phyloP scores from a whole-genome alignment of 2,329 filamentous ascomycete species.

The Aspergillus fischeri region DNA sequence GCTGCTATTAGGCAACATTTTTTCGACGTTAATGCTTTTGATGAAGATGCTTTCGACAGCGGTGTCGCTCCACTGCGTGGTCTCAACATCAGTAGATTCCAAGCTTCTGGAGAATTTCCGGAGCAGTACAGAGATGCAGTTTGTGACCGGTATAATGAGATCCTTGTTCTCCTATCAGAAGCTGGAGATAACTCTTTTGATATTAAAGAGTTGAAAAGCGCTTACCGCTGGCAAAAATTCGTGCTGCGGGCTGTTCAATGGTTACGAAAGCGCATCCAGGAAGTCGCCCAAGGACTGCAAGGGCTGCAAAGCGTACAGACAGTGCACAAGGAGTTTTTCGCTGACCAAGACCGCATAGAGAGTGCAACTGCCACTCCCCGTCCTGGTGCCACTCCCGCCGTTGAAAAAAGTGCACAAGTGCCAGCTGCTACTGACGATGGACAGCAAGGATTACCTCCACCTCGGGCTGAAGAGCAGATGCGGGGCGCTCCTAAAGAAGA shows the following conservation, averaged over 20 bases:
- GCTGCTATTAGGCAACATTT: slow-evolving; percentile 42
- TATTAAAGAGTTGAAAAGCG: slow-evolving; percentile 40
- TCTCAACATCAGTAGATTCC: slow-evolving; percentile 29
- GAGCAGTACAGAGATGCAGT: slow-evolving; percentile 32
- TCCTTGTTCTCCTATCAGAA: slow-evolving; percentile 32
- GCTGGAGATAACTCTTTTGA: slow-evolving; percentile 37
- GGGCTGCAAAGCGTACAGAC: slow-evolving; percentile 41
- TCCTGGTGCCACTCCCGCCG: background rate
- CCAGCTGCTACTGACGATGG: background rate
- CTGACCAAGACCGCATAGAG: background rate
- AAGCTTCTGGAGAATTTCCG: slow-evolving; percentile 36
- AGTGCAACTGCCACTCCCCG: background rate
- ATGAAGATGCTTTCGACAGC: slow-evolving; percentile 12
- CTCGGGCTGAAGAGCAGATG: background rate
- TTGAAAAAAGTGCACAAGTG: background rate
- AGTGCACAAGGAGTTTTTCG: slow-evolving; percentile 23
- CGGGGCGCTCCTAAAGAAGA: background rate
- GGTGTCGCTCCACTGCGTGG: slow-evolving; percentile 18
- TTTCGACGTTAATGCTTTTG: slow-evolving; percentile 21
- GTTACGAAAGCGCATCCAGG: slow-evolving; percentile 41
- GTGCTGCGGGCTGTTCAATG: slow-evolving; percentile 44
- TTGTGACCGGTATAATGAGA: slow-evolving; percentile 33
- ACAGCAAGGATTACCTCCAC: background rate
- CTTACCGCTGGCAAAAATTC: slow-evolving; percentile 51
- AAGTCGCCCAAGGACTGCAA: slow-evolving; percentile 44